These are phyloP conservation scores for Fagopyrum homotropicum DNA, from an alignment of 148 eudicot species.

Conservation along the genomic window DNA sequence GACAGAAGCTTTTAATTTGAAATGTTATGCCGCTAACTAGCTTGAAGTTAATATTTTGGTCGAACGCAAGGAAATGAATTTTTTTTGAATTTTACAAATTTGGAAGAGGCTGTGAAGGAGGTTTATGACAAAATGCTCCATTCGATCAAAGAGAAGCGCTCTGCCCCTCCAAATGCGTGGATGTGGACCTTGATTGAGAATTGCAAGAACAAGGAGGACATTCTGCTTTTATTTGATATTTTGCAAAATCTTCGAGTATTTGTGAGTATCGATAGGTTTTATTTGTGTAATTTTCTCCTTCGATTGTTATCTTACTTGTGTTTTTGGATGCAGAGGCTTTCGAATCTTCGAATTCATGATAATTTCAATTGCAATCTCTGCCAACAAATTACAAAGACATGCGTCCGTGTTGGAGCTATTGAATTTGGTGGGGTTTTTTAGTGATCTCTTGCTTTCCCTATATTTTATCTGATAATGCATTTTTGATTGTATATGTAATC, in stretches of 20 bases:
- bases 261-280: slow-evolving; percentile 42
- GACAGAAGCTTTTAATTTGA: not conserved
- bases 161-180: slow-evolving; percentile 89
- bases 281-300: not conserved
- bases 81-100: slow-evolving; percentile 10
- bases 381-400: slow-evolving; percentile 71
- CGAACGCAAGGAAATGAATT: not conserved
- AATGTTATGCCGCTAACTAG: not conserved
- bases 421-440: slow-evolving; percentile 49
- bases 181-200: slow-evolving; percentile 76
- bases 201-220: slow-evolving; percentile 50
- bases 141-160: slow-evolving; percentile 45
- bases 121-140: slow-evolving; percentile 59
- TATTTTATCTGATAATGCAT: not conserved
- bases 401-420: slow-evolving; percentile 66
- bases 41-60: slow-evolving; percentile 1
- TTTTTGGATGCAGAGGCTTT: slow-evolving; percentile 57
- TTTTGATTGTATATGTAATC: not conserved
- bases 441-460: not conserved
- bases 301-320: slow-evolving; percentile 7
- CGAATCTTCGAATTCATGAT: slow-evolving; percentile 81
- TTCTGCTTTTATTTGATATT: slow-evolving; percentile 60
- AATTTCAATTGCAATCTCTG: slow-evolving; percentile 71
- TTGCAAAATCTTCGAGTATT: slow-evolving; percentile 62
- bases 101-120: slow-evolving; percentile 71